These are phyloP conservation scores for Cichorium intybus DNA, from an alignment of 140 eudicot species.

Conservation along the genomic window DNA sequence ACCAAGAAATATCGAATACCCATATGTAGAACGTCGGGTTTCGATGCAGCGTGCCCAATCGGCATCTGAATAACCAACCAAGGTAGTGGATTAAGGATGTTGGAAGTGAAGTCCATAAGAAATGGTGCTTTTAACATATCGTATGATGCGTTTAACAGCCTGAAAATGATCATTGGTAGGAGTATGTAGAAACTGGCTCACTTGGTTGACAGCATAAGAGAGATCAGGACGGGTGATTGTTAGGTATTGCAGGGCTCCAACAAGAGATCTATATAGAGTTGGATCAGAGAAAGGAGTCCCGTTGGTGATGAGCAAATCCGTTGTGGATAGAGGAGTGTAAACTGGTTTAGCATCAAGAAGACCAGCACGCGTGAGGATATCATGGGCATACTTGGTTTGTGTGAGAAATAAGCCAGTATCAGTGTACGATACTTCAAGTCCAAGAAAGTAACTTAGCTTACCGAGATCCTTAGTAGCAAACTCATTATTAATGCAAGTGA, in stretches of 20 bases:
- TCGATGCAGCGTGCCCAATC: no score
- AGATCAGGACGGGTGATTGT: constrained; percentile 1
- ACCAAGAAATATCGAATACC: no score
- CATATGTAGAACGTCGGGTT: no score
- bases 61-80: no score
- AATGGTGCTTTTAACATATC: no score
- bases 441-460: not conserved
- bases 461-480: constrained; percentile 7
- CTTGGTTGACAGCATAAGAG: constrained; percentile 7
- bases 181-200: no score
- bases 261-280: not conserved
- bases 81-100: no score
- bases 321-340: not conserved
- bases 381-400: constrained; percentile 1
- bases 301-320: not conserved
- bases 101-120: no score
- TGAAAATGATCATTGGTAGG: no score
- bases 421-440: not conserved
- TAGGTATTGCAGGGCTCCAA: constrained; percentile 6
- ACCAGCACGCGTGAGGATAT: not conserved
- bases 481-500: not conserved
- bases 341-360: not conserved
- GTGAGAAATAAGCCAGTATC: not conserved
- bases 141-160: no score
- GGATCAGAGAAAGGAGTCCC: not conserved